Conservation (phyloP, 208 protist species). For the Trichomonas gallinae region DNA sequence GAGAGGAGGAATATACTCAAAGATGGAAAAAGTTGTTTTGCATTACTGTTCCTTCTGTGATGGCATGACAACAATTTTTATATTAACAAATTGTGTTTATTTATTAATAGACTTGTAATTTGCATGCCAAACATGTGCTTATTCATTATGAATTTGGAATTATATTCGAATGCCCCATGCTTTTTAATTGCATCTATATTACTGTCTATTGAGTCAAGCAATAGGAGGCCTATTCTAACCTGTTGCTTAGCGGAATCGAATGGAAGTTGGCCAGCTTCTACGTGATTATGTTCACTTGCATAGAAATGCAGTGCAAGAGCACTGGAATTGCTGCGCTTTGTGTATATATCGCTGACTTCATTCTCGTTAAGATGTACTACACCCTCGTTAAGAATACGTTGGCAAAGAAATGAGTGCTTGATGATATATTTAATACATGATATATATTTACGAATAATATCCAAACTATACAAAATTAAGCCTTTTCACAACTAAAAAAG, state of each 20-base stretch:
- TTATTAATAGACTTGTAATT: too few species aligned
- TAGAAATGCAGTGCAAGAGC: neutral
- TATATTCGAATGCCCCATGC: neutral
- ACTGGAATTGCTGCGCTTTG: neutral
- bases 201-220: neutral
- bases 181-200: neutral
- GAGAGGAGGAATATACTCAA: too few species aligned
- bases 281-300: neutral
- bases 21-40: too few species aligned
- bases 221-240: neutral
- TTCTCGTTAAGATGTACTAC: neutral
- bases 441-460: too few species aligned
- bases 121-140: neutral
- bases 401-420: neutral
- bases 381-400: neutral
- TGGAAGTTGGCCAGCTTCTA: neutral
- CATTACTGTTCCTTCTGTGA: too few species aligned
- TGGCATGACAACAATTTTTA: too few species aligned
- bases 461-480: too few species aligned
- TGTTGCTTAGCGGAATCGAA: neutral
- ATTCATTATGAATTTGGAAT: too few species aligned
- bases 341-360: neutral
- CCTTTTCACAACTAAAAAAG: too few species aligned
- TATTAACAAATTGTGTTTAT: too few species aligned
- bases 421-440: constrained; percentile 1